These are phyloP conservation scores for Chimonanthus praecox DNA, from an alignment of 164 flowering plant genomes.

Conservation along the genomic window DNA sequence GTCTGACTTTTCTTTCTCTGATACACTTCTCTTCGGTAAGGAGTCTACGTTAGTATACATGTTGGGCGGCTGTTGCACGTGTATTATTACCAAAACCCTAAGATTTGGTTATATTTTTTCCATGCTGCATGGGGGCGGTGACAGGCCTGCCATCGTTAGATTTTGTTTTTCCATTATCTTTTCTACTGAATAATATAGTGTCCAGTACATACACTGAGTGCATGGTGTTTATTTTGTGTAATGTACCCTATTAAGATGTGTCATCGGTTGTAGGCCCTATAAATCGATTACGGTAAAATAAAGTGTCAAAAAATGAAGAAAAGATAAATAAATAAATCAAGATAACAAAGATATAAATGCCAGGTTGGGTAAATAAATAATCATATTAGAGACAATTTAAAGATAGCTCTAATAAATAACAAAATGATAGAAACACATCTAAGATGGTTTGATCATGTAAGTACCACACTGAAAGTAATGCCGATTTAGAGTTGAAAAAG, in stretches of 20 bases:
- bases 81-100: not conserved
- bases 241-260: not conserved
- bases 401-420: too few relatives aligned
- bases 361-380: too few relatives aligned
- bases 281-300: too few relatives aligned
- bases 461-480: too few relatives aligned
- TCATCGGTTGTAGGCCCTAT: not conserved
- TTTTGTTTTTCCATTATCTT: too few relatives aligned
- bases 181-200: not conserved
- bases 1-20: not conserved
- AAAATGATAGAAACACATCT: too few relatives aligned
- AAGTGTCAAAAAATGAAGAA: too few relatives aligned
- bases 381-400: too few relatives aligned
- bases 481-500: too few relatives aligned
- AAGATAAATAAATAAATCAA: too few relatives aligned
- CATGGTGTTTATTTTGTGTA: not conserved
- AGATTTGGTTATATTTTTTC: not conserved
- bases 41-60: not conserved
- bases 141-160: not conserved
- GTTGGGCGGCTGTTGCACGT: conserved; percentile 1
- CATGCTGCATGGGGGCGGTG: not conserved
- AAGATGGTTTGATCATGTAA: too few relatives aligned
- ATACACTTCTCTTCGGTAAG: not conserved
- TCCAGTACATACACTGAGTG: not conserved
- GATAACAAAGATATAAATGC: too few relatives aligned